Percentiles rank a stretch among this genome's conserved stretches.
Conservation (phyloP, 1,139 yeast species). For the Meyerozyma carpophila region DNA sequence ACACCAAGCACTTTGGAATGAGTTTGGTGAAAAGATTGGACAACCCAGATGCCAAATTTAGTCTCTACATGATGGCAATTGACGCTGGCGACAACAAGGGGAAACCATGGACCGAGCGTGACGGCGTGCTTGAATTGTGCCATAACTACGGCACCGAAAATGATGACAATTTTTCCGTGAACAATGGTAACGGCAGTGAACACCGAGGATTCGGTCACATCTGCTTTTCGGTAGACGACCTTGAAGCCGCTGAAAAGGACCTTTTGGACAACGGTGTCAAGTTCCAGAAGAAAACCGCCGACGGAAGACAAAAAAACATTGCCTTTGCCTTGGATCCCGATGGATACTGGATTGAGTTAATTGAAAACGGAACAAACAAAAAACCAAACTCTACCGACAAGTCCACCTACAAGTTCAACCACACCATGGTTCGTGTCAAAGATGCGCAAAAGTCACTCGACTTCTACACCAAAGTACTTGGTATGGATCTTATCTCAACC, state of each 20-base stretch:
- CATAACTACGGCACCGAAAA: constrained; percentile 74
- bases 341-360: constrained; percentile 93
- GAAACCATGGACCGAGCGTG: constrained; percentile 52
- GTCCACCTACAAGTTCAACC: constrained; percentile 64
- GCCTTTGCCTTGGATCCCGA: constrained; percentile 95
- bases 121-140: constrained; percentile 80
- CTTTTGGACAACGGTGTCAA: constrained; percentile 58
- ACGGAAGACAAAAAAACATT: constrained; percentile 88
- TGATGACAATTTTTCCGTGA: constrained; percentile 53
- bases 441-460: constrained; percentile 73
- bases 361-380: constrained; percentile 52
- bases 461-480: constrained; percentile 74
- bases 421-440: constrained; percentile 87
- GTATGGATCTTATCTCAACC: constrained; percentile 65
- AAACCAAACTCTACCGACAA: constrained; percentile 32
- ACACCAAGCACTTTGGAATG: constrained; percentile 73
- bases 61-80: constrained; percentile 54
- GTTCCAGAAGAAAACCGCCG: constrained; percentile 77
- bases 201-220: constrained; percentile 92
- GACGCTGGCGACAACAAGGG: constrained; percentile 40
- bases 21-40: constrained; percentile 49
- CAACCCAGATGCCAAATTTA: constrained; percentile 52
- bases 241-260: constrained; percentile 53
- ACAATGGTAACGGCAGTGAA: constrained; percentile 81
- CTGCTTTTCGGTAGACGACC: constrained; percentile 80